phyloP scores from a whole-genome alignment of 768 basidiomycete species.

The Hemileccinum impolitum region DNA sequence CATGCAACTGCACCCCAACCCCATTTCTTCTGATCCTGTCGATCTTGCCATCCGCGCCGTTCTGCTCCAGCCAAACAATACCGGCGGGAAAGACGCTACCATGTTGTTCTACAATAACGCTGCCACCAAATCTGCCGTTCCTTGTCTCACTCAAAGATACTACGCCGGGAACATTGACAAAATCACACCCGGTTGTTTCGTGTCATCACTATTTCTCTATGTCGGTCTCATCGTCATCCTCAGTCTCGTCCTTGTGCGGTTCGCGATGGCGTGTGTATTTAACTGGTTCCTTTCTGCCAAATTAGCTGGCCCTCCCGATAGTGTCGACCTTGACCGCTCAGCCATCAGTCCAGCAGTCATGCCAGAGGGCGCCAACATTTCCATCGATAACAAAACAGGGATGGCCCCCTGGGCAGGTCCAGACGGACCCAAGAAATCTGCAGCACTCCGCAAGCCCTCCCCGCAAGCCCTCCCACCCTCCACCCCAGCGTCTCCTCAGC shows the following conservation, averaged over 20 bases:
- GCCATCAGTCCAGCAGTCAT: conserved; percentile 94
- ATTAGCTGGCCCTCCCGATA: conserved; percentile 75
- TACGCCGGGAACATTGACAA: conserved; percentile 96
- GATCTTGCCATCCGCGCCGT: conserved; percentile 81
- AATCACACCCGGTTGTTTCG: conserved; percentile 92
- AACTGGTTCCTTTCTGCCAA: conserved; percentile 91
- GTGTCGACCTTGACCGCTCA: conserved; percentile 67
- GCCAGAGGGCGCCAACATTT: conserved; percentile 93
- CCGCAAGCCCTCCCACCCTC: conserved; percentile 52
- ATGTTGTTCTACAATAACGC: conserved; percentile 75
- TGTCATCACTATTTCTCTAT: conserved; percentile 86
- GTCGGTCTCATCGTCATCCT: conserved; percentile 89
- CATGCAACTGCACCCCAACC: conserved; percentile 62
- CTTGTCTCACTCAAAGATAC: conserved; percentile 84
- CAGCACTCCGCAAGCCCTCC: conserved; percentile 34
- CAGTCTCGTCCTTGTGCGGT: conserved; percentile 84
- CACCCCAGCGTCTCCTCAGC: conserved; percentile 41
- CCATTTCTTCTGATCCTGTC: conserved; percentile 71
- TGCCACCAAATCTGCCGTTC: conserved; percentile 62
- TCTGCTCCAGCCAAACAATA: conserved; percentile 43
- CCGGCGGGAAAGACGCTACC: conserved; percentile 85
- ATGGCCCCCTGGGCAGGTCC: conserved; percentile 91
- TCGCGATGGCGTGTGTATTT: conserved; percentile 94
- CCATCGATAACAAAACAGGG: conserved; percentile 86
- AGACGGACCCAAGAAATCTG: conserved; percentile 48